Base-by-base conservation (phyloP, 1,139 yeast genomes). In the Pichia sp. region DNA sequence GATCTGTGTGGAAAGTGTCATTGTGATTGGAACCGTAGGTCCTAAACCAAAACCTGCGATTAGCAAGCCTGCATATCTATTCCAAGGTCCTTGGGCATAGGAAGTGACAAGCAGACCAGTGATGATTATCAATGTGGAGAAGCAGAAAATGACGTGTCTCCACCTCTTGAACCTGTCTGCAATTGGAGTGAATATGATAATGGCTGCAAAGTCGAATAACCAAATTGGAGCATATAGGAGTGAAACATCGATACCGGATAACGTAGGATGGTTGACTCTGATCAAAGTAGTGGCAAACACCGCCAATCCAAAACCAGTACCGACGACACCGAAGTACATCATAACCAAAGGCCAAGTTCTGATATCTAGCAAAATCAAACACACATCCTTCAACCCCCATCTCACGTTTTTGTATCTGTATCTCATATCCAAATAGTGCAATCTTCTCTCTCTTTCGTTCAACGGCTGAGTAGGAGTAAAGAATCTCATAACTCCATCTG, bases 291-390 rank as follows among this genome's bases (percentile, higher is more conserved):
- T 84, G 2, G 93, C 96, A 71, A 86, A 89, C 20, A 86, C 93
- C 24, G 92, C 91, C 55, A 89, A 74, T 17, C 96, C 96, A 66
- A 79, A 84, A 1, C 96, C 96, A 17, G 90, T 83, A 48, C 96
- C 96, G 20, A 89, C 96, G 16, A 87, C 96, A 8, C 96, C 96
- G 70, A 89, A 90, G 71, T 89, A 89, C 96, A 89, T 89, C 72
- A 89, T 75, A 50, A 87, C 75, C 58, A 89, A 71, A 1, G 96
- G 95, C 93, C 93, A 88, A 48, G 86, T 75, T 61, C 95, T 76
- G 48, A 78, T 64, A 67, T 89, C 96, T 31, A 76, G 65, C 33
- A 87, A 65, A 50, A 89, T 79, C n/a, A 67, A 69, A 48, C 72
- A 67, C 31, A 89, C 74, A 56, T 88, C 93, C 49, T 70, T 74